phyloP scores from a whole-genome alignment of 306 rosid species.

The Chamaecrista fasciculata region DNA sequence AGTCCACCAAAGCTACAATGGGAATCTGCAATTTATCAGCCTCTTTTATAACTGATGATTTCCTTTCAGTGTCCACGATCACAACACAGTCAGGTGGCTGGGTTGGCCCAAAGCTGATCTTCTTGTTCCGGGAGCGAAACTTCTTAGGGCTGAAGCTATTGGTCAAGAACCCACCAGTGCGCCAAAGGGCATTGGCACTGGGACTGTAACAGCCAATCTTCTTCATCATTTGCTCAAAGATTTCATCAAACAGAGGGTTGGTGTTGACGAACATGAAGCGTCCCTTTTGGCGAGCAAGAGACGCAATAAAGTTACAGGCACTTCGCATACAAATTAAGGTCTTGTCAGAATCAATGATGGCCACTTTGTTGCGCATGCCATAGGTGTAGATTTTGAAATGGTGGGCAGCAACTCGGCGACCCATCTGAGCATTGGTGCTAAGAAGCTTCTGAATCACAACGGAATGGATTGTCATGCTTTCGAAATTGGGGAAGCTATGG shows the following conservation, averaged over 20 bases:
- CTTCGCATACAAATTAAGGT: conserved; percentile 75
- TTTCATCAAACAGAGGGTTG: conserved; percentile 73
- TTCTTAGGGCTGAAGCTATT: conserved; percentile 77
- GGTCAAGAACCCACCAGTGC: conserved; percentile 75
- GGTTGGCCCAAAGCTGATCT: conserved; percentile 62
- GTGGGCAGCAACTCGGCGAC: conserved; percentile 56
- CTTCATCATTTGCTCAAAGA: conserved; percentile 64
- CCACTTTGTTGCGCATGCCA: conserved; percentile 69
- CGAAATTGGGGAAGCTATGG: background rate
- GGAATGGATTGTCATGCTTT: conserved; percentile 64
- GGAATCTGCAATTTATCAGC: conserved; percentile 68
- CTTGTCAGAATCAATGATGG: conserved; percentile 68
- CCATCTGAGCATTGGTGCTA: conserved; percentile 74
- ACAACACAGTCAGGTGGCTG: conserved; percentile 80
- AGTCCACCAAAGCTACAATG: conserved; percentile 71
- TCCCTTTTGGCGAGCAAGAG: conserved; percentile 60
- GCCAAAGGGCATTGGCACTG: conserved; percentile 57
- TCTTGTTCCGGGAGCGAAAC: conserved; percentile 73
- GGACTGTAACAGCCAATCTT: conserved; percentile 56
- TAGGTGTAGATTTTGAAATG: conserved; percentile 72
- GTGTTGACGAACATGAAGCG: conserved; percentile 90
- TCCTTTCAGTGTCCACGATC: conserved; percentile 59
- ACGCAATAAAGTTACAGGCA: conserved; percentile 65
- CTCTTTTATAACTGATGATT: conserved; percentile 64
- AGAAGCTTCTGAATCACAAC: conserved; percentile 68